Evolutionary conservation across 2,329 filamentous ascomycete species (phyloP).

Genomic region (Diaporthe sp.): DNA sequence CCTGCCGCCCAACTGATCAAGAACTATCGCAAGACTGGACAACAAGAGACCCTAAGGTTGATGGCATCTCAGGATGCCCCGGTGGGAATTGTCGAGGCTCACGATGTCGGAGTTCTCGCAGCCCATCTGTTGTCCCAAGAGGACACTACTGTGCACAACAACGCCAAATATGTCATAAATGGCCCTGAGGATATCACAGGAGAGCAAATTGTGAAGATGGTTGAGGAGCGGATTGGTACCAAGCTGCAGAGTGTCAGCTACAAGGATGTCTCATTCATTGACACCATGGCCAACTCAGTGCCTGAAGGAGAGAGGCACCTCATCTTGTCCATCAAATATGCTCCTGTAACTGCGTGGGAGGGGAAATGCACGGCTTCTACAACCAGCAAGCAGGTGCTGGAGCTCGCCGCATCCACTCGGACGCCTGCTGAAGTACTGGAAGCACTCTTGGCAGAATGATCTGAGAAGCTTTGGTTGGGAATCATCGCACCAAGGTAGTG

Average conservation of each 20-base stretch:
- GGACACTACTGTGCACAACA: not conserved
- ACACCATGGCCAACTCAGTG: not conserved
- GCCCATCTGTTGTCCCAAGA: not conserved
- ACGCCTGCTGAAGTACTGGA: not conserved
- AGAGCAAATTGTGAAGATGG: not conserved
- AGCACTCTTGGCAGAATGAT: not conserved
- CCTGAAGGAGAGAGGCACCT: not conserved
- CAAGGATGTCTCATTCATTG: not conserved
- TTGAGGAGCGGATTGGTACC: not conserved
- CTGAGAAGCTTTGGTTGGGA: not conserved
- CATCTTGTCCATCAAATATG: not conserved
- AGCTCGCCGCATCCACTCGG: not conserved
- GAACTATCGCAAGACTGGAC: not conserved
- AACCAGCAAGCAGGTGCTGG: not conserved
- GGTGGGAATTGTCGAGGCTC: not conserved
- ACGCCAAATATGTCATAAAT: not conserved
- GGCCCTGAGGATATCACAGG: constrained; percentile 4
- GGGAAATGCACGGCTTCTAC: not conserved
- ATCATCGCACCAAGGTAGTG: not conserved
- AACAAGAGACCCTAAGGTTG: not conserved
- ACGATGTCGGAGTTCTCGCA: not conserved
- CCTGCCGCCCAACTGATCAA: not conserved
- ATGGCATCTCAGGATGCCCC: not conserved
- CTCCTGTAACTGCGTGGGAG: not conserved
- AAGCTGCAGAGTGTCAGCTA: constrained; percentile 1